Evolutionary conservation across 257 asterid genomes (phyloP), one percentile per base, ranked within the genome.

Genomic region (Henckelia pumila): DNA sequence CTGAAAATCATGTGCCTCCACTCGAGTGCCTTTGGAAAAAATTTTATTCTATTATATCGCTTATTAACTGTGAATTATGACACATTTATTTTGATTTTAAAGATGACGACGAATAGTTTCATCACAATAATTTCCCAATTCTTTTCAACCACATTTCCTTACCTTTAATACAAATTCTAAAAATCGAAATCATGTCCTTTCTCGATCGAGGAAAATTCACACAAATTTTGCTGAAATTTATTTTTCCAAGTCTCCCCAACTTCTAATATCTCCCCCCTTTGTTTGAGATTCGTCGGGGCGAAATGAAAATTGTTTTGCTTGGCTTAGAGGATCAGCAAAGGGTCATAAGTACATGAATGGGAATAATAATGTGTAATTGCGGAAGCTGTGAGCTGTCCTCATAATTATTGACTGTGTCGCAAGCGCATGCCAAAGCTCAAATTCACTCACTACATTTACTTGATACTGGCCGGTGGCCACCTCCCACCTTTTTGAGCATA

Each of bases 311-410:
- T 23, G 29, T 22, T 24, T 71, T 6, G 16, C 81, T 76, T 76
- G 63, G 84, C 84, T 76, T 80, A 67, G 61, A 76, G 70, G 77
- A 53, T 55, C 17, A 47, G 84, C 79, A 80, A 80, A 70, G 81
- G 68, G 63, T 28, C 61, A 64, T 32, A 40, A 71, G 47, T 63
- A 64, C 40, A 66, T 62, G 77, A 69, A 63, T 65, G 3, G 78
- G 63, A 69, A 72, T 72, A 17, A 79, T 72, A 74, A 49, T 30
- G 60, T 20, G 35, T 3, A 29, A 28, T 55, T 17, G 76, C n/a
- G 77, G 57, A 75, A 59, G 64, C 63, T 61, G 56, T 9, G 64
- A 40, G 37, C 74, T 62, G 49, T 56, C 63, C 64, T 49, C 20
- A 63, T n/a, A 73, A 72, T 79, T 47, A 63, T 75, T 65, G 17